Evolutionary conservation across 768 basidiomycete genomes (phyloP).

Genomic region (Candolleomyces efflorescens): DNA sequence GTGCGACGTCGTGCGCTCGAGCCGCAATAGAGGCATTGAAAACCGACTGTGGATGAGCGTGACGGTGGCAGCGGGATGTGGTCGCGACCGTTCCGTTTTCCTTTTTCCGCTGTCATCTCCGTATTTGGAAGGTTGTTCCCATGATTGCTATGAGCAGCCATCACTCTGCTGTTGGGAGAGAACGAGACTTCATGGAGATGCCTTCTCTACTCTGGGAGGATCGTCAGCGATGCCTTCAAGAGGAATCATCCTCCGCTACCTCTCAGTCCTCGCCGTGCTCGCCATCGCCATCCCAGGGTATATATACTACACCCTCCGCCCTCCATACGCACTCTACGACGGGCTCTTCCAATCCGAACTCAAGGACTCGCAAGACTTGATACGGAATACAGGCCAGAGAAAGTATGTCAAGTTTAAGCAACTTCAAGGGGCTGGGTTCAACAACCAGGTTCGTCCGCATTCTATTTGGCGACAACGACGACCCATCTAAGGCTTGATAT

Average conservation of each 20-base stretch:
- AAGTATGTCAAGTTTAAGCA: slow-evolving; percentile 43
- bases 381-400: slow-evolving; percentile 21
- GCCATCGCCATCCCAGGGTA: slow-evolving; percentile 18
- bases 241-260: neutral
- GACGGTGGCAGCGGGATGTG: too few relatives aligned
- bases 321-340: slow-evolving; percentile 36
- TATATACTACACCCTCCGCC: slow-evolving; percentile 29
- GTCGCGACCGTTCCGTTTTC: neutral
- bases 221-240: neutral
- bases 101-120: neutral
- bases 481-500: too few relatives aligned
- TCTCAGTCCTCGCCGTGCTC: slow-evolving; percentile 1
- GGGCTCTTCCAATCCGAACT: slow-evolving; percentile 26
- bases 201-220: neutral
- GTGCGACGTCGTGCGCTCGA: neutral
- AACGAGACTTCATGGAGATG: too few relatives aligned
- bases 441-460: slow-evolving; percentile 34
- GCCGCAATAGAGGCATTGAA: too few relatives aligned
- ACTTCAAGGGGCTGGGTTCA: slow-evolving; percentile 45
- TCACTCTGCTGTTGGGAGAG: too few relatives aligned
- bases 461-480: too few relatives aligned
- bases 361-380: slow-evolving; percentile 20
- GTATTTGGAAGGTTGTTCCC: neutral
- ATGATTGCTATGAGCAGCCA: neutral
- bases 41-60: too few relatives aligned